These are phyloP conservation scores for Nannizziopsis arthrosporioides DNA, from an alignment of 2,329 filamentous ascomycete genomes.

Conservation along the genomic window DNA sequence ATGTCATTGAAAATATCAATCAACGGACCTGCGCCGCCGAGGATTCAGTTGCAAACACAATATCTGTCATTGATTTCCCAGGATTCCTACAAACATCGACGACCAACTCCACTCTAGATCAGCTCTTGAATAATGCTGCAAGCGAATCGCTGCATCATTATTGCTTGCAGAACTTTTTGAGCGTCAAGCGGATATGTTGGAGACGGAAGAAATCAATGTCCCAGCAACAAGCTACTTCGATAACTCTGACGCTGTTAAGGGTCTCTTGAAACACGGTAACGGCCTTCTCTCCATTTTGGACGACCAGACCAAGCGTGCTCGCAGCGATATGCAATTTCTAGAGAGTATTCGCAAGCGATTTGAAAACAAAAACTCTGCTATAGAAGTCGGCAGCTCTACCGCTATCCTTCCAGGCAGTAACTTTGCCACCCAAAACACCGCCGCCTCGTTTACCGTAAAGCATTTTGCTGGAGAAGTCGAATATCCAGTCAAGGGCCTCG, in stretches of 20 bases:
- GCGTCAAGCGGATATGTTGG: slow-evolving; percentile 80
- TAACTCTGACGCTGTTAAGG: slow-evolving; percentile 87
- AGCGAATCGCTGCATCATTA: slow-evolving; percentile 88
- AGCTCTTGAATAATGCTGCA: slow-evolving; percentile 88
- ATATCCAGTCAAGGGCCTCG: slow-evolving; percentile 71
- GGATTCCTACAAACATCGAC: slow-evolving; percentile 78
- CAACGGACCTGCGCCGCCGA: slow-evolving; percentile 77
- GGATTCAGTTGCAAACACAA: slow-evolving; percentile 80
- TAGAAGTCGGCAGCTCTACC: slow-evolving; percentile 63
- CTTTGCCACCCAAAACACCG: slow-evolving; percentile 69
- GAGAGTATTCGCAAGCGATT: slow-evolving; percentile 89
- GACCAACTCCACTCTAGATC: slow-evolving; percentile 76
- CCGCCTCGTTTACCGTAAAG: slow-evolving; percentile 75
- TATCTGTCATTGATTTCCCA: slow-evolving; percentile 92
- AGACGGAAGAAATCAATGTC: slow-evolving; percentile 84
- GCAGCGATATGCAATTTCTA: slow-evolving; percentile 77
- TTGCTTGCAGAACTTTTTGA: slow-evolving; percentile 94
- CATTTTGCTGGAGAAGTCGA: slow-evolving; percentile 97
- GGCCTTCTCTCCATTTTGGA: slow-evolving; percentile 89
- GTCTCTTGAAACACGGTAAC: slow-evolving; percentile 82
- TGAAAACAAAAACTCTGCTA: slow-evolving; percentile 84
- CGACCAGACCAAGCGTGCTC: slow-evolving; percentile 82
- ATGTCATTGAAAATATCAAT: slow-evolving; percentile 87
- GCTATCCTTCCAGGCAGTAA: slow-evolving; percentile 76
- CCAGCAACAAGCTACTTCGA: slow-evolving; percentile 94